phyloP scores from a whole-genome alignment of 1,139 yeast species.

The Hyphopichia wangnamkhiaoensis region DNA sequence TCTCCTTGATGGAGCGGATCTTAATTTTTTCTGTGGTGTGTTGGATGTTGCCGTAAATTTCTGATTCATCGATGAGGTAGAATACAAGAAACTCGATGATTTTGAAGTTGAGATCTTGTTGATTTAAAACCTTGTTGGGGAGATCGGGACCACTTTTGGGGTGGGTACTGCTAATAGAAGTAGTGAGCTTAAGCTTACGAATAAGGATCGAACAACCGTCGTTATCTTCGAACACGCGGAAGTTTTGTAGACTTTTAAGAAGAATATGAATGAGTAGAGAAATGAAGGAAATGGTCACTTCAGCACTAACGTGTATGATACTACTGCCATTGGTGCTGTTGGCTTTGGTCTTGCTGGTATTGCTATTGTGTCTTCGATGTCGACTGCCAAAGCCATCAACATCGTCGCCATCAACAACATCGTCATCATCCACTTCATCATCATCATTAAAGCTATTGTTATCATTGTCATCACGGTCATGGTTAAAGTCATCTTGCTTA shows the following conservation, averaged over 20 bases:
- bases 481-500: background rate
- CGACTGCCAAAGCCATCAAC: too few relatives aligned
- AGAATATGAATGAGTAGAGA: slow-evolving; percentile 62
- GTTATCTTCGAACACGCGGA: slow-evolving; percentile 59
- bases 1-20: slow-evolving; percentile 46
- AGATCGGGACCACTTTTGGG: slow-evolving; percentile 9
- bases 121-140: slow-evolving; percentile 15
- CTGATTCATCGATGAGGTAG: slow-evolving; percentile 66
- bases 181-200: slow-evolving; percentile 26
- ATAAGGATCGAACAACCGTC: slow-evolving; percentile 62
- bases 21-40: slow-evolving; percentile 8
- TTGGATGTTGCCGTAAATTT: too few relatives aligned
- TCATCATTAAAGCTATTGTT: slow-evolving; percentile 23
- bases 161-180: slow-evolving; percentile 1
- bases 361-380: background rate
- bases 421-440: slow-evolving; percentile 15
- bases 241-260: slow-evolving; percentile 56
- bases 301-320: slow-evolving; percentile 9
- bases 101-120: slow-evolving; percentile 55
- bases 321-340: slow-evolving; percentile 5
- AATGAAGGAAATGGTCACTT: slow-evolving; percentile 45
- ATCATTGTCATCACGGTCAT: background rate
- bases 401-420: slow-evolving; percentile 4
- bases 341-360: background rate
- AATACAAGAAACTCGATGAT: slow-evolving; percentile 72